phyloP scores from a whole-genome alignment of 352 stramenopile genomes.

The Pythium scleroteichum region DNA sequence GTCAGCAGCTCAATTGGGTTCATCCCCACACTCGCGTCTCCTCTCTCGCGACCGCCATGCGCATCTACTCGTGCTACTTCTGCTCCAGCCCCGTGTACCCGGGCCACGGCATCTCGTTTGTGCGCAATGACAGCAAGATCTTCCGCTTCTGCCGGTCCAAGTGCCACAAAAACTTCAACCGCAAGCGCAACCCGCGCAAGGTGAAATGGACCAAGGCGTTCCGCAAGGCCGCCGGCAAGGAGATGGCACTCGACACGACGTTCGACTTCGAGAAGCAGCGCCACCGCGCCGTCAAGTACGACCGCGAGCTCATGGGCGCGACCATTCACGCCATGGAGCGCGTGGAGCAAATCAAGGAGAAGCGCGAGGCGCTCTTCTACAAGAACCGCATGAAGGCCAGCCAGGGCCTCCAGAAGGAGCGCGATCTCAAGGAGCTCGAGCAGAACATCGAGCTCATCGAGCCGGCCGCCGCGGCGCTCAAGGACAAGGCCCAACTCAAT shows the following conservation, averaged over 20 bases:
- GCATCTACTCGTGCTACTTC: slow-evolving; percentile 99
- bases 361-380: slow-evolving; percentile 96
- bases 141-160: slow-evolving; percentile 99
- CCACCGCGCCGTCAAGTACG: slow-evolving; percentile 99
- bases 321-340: slow-evolving; percentile 99
- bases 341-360: slow-evolving; percentile 97
- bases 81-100: slow-evolving; percentile 99
- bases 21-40: neutral
- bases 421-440: slow-evolving; percentile 82
- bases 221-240: slow-evolving; percentile 97
- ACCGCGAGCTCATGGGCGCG: slow-evolving; percentile 98
- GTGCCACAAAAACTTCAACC: slow-evolving; percentile 99
- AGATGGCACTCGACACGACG: slow-evolving; percentile 99
- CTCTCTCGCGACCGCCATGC: slow-evolving; percentile 63
- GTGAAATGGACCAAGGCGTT: slow-evolving; percentile 99
- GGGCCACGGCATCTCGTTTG: slow-evolving; percentile 99
- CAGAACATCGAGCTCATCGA: slow-evolving; percentile 87
- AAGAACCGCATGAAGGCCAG: slow-evolving; percentile 95
- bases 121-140: slow-evolving; percentile 99
- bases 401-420: slow-evolving; percentile 77
- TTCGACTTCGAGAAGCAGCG: slow-evolving; percentile 99
- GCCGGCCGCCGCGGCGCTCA: slow-evolving; percentile 64
- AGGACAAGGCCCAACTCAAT: slow-evolving; percentile 82
- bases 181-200: slow-evolving; percentile 99
- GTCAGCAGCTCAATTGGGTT: slow-evolving; percentile 16